These are phyloP conservation scores for Leptodontidium sp. DNA, from an alignment of 2,329 filamentous ascomycete genomes.

Conservation along the genomic window DNA sequence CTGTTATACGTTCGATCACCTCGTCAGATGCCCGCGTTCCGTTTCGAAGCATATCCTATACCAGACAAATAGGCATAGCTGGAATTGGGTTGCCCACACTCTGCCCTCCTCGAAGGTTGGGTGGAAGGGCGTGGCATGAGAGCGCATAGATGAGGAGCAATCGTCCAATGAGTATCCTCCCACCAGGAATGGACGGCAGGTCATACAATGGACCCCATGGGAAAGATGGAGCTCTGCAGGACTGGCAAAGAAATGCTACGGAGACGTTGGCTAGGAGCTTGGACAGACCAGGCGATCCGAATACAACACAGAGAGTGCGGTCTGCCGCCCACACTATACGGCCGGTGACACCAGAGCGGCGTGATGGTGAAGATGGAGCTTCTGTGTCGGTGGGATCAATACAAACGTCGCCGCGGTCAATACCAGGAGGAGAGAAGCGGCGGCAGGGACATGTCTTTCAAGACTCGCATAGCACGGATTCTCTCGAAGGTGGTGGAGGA, in stretches of 20 bases:
- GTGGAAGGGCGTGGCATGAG: constrained; percentile 36
- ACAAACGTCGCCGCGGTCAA: constrained; percentile 58
- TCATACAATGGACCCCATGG: constrained; percentile 47
- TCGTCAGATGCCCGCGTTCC: constrained; percentile 21
- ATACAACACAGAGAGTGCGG: constrained; percentile 38
- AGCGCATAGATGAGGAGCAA: constrained; percentile 40
- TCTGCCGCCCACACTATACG: constrained; percentile 59
- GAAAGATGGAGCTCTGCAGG: constrained; percentile 44
- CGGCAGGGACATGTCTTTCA: constrained; percentile 69
- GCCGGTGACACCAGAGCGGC: constrained; percentile 70
- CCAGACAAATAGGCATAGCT: background rate
- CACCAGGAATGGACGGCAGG: constrained; percentile 57
- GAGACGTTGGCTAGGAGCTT: constrained; percentile 42
- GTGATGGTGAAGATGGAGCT: constrained; percentile 40
- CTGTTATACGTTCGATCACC: background rate
- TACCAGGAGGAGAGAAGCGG: constrained; percentile 54
- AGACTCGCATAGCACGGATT: constrained; percentile 59
- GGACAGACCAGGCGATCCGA: constrained; percentile 40
- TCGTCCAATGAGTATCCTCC: constrained; percentile 51
- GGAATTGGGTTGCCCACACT: constrained; percentile 20
- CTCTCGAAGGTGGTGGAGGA: constrained; percentile 32
- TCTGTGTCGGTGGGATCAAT: constrained; percentile 45
- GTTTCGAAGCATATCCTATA: background rate
- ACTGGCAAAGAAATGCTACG: constrained; percentile 42
- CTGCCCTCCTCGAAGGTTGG: constrained; percentile 18